A percentile compares a stretch with the other conserved stretches of the same genome.
Evolutionary conservation across 306 rosid genomes (phyloP).

Genomic region (Glycine soja): DNA sequence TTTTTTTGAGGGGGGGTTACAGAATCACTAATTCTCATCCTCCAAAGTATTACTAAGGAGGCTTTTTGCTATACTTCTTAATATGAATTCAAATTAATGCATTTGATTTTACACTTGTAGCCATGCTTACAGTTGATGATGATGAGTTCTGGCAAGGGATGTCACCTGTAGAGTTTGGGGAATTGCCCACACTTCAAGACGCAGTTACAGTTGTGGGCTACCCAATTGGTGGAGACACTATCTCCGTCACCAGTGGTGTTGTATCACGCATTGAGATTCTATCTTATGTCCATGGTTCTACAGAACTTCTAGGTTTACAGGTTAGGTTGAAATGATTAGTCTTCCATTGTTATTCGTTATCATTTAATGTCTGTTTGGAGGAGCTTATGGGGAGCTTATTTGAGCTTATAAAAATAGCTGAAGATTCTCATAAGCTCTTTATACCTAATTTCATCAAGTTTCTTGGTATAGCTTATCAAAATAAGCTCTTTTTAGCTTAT

Average conservation of each 20-base stretch:
- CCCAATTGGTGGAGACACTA: constrained; percentile 97
- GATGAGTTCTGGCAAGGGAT: constrained; percentile 98
- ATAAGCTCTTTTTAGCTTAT: neutral
- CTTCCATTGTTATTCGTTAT: constrained; percentile 9
- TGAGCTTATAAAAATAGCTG: neutral
- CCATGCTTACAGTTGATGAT: constrained; percentile 87
- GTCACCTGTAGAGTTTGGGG: constrained; percentile 84
- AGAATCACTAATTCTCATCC: neutral
- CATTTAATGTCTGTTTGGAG: neutral
- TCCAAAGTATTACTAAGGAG: constrained; percentile 6
- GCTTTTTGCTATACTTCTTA: constrained; percentile 13
- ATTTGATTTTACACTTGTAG: constrained; percentile 59
- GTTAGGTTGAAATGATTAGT: constrained; percentile 52
- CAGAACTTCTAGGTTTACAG: constrained; percentile 98
- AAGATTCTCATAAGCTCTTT: neutral
- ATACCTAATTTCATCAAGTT: neutral
- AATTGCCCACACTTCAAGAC: constrained; percentile 89
- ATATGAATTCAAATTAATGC: constrained; percentile 39
- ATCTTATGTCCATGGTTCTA: constrained; percentile 94
- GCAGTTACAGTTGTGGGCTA: constrained; percentile 97
- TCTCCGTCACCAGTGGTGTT: constrained; percentile 98
- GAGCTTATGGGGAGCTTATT: neutral
- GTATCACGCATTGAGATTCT: constrained; percentile 94
- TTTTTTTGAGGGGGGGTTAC: neutral
- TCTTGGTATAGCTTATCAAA: neutral